Conservation (phyloP, 78 protist species). For the Dictyostelium purpureum region DNA sequence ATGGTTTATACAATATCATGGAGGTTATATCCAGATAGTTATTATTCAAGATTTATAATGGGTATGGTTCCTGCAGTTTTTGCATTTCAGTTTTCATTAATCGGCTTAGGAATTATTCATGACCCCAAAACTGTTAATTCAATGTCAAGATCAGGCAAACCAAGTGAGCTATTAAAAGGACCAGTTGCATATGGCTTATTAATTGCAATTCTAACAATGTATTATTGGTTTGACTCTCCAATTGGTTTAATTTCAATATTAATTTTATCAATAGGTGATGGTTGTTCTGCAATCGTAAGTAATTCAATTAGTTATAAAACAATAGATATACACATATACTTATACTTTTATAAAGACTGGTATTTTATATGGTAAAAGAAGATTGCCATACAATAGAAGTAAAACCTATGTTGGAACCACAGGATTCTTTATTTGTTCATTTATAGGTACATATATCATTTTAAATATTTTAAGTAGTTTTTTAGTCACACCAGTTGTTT, state of each 20-base stretch:
- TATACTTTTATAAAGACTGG: slow-evolving; percentile 4
- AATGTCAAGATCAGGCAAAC: slow-evolving; percentile 67
- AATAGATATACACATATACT: background rate
- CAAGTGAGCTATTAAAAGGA: slow-evolving; percentile 60
- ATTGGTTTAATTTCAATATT: slow-evolving; percentile 31
- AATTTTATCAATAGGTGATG: slow-evolving; percentile 75
- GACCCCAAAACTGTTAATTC: slow-evolving; percentile 57
- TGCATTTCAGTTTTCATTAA: slow-evolving; percentile 41
- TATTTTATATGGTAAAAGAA: background rate
- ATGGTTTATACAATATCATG: background rate
- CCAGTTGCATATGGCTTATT: slow-evolving; percentile 68
- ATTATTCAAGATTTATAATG: background rate
- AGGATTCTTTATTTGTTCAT: slow-evolving; percentile 26
- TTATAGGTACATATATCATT: background rate
- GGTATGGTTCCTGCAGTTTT: slow-evolving; percentile 31
- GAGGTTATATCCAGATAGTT: slow-evolving; percentile 14
- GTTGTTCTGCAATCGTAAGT: slow-evolving; percentile 66
- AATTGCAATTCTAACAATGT: background rate
- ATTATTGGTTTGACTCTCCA: slow-evolving; percentile 65
- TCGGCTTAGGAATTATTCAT: slow-evolving; percentile 59
- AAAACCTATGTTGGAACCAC: slow-evolving; percentile 54
- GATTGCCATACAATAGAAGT: slow-evolving; percentile 44
- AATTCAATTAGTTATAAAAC: background rate
- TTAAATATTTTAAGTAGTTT: background rate
- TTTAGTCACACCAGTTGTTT: background rate